These are phyloP conservation scores for Arxiozyma slooffiae DNA, from an alignment of 1,139 yeast species.

Conservation along the genomic window DNA sequence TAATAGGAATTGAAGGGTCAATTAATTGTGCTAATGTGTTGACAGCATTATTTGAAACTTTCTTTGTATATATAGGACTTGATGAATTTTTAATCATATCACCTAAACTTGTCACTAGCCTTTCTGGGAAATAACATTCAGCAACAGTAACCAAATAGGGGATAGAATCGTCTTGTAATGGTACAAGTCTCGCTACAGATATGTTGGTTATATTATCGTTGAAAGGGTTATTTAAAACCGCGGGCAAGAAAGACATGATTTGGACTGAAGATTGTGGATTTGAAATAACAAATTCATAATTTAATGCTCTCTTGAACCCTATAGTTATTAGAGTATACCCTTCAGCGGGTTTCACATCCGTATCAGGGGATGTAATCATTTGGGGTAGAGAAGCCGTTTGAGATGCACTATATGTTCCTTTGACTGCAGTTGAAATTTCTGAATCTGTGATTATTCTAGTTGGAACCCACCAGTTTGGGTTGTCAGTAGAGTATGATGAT, in stretches of 20 bases:
- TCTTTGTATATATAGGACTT: constrained; percentile 40
- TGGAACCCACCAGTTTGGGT: constrained; percentile 28
- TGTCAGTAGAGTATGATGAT: constrained; percentile 8
- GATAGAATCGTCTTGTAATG: constrained; percentile 43
- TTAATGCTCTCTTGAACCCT: constrained; percentile 62
- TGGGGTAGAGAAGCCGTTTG: constrained; percentile 38
- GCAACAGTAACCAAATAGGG: constrained; percentile 65
- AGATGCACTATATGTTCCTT: constrained; percentile 39
- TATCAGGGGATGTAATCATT: constrained; percentile 45
- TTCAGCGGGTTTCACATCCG: constrained; percentile 8
- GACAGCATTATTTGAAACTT: constrained; percentile 40
- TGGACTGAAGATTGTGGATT: constrained; percentile 65
- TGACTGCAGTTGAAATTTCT: constrained; percentile 30
- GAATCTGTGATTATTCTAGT: constrained; percentile 25
- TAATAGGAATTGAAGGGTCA: constrained; percentile 55
- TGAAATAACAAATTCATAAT: constrained; percentile 61
- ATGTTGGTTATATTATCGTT: constrained; percentile 14
- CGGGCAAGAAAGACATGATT: constrained; percentile 61
- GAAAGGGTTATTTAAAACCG: constrained; percentile 46
- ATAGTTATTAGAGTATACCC: constrained; percentile 49
- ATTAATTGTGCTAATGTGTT: constrained; percentile 46
- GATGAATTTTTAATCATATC: constrained; percentile 33
- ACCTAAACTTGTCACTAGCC: constrained; percentile 40
- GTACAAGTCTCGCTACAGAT: constrained; percentile 41
- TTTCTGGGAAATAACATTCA: constrained; percentile 60